Evolutionary conservation across 2,329 filamentous ascomycete species (phyloP), one percentile per base, ranked within the genome.

Genomic region (Madurella mycetomatis): DNA sequence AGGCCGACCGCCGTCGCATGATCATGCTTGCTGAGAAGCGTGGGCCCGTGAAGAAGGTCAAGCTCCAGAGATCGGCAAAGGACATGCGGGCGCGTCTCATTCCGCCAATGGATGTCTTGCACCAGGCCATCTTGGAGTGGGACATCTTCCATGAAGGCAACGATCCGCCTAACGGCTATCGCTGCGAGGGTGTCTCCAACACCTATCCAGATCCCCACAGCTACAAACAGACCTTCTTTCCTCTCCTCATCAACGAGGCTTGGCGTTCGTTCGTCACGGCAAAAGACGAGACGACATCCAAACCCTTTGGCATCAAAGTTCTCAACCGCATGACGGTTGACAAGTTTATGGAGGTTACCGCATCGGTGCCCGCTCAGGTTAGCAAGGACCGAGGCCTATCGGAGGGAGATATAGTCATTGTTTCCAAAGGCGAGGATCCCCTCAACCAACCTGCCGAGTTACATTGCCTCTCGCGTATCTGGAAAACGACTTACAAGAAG

Each of bases 241-340:
- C 92, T 5, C 77, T 99, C 18, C 79, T 99, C 34, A 84, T 94
- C 31, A 86, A 95, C 25, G 94, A 99, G 75, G 92, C 92, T 31
- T 99, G 94, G 94, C 88, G 95, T 67, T 88, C 89, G 4, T 94
- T 99, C 68, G 86, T 95, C 48, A 92, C 90, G 47, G 83, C 89
- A 17, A 92, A 92, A 68, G 90, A 96, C 65, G 94, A 99, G 70
- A 83, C 86, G 46, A 88, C 82, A 17, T 84, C 85, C 60, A 90
- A 87, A 66, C 77, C 89, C 0, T 95, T 96, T 65, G 90, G 91
- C 56, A 84, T 97, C 70, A 95, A 92, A 66, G 82, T 99, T 50
- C 82, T 88, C 47, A 95, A 88, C 65, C 87, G 94, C 57, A 85
- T 94, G 66, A 94, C 86, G 45, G 91, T 99, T 11, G 94, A 99